Base-by-base conservation (phyloP, 192 early-diverging fungal genomes). In the Coemansia javaensis region DNA sequence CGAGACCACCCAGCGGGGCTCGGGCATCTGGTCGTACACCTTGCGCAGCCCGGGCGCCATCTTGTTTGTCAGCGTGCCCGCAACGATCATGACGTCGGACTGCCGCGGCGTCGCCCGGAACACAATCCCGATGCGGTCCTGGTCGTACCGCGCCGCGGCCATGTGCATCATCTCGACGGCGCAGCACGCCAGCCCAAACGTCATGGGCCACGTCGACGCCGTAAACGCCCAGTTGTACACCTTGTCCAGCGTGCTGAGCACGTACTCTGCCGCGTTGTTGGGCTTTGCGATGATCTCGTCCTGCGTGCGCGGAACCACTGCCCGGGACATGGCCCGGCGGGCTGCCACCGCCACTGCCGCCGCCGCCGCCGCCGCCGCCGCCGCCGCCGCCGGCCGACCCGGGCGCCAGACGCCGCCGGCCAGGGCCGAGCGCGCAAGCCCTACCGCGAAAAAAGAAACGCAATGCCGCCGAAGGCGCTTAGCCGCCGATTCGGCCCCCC, bases 151-250 rank as follows among this genome's bases (percentile, higher is more conserved):
- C 27, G 91, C 85, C 32, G 89, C 88, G 28, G 92, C 90, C 85
- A 91, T 94, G 78, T 94, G 94, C 92, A 90, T 88, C 94, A 97
- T 97, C 79, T 97, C 94, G 25, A 93, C 91, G 56, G 94, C 94
- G 66, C 94, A 97, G 69, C 94, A 97, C 0, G 92, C 92, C 32
- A 93, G 79, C 63, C 88, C 90, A 67, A 90, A 91, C 17, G 85
- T 90, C 82, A 90, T 85, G 27, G 88, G 88, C 88, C 88, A 90
- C 52, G 93, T 87, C 39, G 92, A 95, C 22, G 86, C 85, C 32
- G 91, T 89, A 63, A 90, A 87, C 44, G 83, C 84, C 90, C 90
- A 98, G 81, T 89, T 94, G 60, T 93, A 79, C 44, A 95, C 79
- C 72, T 89, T 83, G 57, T 97, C 91, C 33, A 97, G 79, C 23